Conservation (phyloP, 257 asterid genomes). For the Anisodus acutangulus region DNA sequence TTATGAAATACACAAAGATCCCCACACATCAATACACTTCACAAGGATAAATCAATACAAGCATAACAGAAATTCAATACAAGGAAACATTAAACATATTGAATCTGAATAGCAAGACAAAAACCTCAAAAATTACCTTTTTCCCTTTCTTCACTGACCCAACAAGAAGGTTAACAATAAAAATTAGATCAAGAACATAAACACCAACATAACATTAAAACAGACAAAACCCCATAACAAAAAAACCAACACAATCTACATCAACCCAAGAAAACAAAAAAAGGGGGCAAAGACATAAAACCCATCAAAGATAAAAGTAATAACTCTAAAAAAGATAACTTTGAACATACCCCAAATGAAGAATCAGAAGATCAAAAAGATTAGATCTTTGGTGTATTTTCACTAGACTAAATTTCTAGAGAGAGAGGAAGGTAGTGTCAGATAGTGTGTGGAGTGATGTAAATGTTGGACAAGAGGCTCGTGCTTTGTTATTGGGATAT, state of each 20-base stretch:
- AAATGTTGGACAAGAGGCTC: slow-evolving; percentile 7
- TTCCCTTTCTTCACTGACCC: not conserved
- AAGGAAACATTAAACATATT: not conserved
- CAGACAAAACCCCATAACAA: not conserved
- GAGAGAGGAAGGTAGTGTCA: not conserved
- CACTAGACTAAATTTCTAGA: not conserved
- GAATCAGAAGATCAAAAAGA: not conserved
- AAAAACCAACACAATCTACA: not conserved
- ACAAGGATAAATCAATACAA: not conserved
- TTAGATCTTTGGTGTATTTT: not conserved
- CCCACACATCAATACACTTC: not conserved
- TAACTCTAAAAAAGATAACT: not conserved
- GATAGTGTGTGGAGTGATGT: slow-evolving; percentile 12
- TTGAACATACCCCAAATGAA: slow-evolving; percentile 24
- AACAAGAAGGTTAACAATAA: slow-evolving; percentile 4
- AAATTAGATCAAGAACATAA: not conserved
- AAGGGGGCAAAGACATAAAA: not conserved
- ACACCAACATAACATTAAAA: slow-evolving; percentile 3
- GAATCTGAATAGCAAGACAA: not conserved
- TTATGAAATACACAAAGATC: not conserved
- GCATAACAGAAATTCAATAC: too few species aligned
- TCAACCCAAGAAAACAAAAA: not conserved
- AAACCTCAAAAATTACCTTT: not conserved
- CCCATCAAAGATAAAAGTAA: not conserved
- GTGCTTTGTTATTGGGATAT: slow-evolving; percentile 21